Percentiles rank a stretch among this genome's conserved stretches.
phyloP scores from a whole-genome alignment of 805 yeast species.

The Kazachstania martiniae region DNA sequence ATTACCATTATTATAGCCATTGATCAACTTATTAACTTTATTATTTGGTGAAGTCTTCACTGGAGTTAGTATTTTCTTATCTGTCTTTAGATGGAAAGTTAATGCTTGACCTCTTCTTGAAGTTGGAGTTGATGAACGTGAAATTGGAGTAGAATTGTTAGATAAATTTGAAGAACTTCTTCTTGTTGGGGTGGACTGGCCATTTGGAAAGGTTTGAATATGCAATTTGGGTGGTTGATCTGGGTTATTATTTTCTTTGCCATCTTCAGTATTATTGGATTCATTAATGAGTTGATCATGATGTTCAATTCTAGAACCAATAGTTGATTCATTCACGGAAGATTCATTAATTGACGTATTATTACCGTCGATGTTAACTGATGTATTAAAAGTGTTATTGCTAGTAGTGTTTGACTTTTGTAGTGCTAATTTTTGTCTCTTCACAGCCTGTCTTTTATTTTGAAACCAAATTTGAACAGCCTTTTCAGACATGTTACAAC shows the following conservation, averaged over 20 bases:
- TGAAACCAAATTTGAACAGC: conserved; percentile 99
- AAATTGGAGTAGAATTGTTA: conserved; percentile 3
- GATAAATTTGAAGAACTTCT: not conserved
- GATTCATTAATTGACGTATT: not conserved
- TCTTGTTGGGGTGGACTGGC: conserved; percentile 12
- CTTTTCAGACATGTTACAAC: conserved; percentile 89
- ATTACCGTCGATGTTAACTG: not conserved
- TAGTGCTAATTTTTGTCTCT: conserved; percentile 35
- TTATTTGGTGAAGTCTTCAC: conserved; percentile 25
- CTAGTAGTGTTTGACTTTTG: not conserved
- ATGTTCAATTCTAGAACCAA: conserved; percentile 1
- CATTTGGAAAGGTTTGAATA: conserved; percentile 5
- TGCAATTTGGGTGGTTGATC: conserved; percentile 2
- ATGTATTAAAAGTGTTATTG: not conserved
- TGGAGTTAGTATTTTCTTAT: conserved; percentile 22
- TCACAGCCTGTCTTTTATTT: conserved; percentile 77
- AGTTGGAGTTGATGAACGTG: conserved; percentile 7
- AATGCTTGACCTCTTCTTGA: conserved; percentile 22
- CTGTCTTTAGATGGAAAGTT: conserved; percentile 25
- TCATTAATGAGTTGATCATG: not conserved
- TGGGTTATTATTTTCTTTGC: not conserved
- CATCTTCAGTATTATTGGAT: not conserved
- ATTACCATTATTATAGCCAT: conserved; percentile 8
- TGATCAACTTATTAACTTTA: conserved; percentile 25
- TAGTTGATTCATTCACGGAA: conserved; percentile 2